Percentiles rank a stretch among this genome's conserved stretches.
Conservation (phyloP, 371 early-diverging fungal species). For the Apophysomyces sp. region DNA sequence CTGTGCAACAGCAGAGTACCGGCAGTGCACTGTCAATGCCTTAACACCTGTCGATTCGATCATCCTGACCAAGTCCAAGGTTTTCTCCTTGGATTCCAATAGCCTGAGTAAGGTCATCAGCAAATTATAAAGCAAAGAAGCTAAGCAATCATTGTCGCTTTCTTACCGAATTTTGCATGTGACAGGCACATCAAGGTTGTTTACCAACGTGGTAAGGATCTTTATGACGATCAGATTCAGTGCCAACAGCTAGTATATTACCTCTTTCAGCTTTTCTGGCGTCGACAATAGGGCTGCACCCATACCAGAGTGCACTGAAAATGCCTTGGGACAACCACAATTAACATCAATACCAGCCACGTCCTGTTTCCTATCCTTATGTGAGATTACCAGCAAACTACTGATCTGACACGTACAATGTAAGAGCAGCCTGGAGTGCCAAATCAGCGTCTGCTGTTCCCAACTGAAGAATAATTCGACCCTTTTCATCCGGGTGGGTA, state of each 20-base stretch:
- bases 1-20: constrained; percentile 44
- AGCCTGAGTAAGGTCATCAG: constrained; percentile 42
- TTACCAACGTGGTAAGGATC: constrained; percentile 79
- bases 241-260: constrained; percentile 3
- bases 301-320: constrained; percentile 93
- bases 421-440: constrained; percentile 85
- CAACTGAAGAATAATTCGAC: constrained; percentile 70
- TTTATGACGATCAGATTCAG: constrained; percentile 1
- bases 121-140: background rate
- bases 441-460: constrained; percentile 85
- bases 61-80: constrained; percentile 75
- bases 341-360: constrained; percentile 91
- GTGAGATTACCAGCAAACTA: background rate
- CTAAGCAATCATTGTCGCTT: background rate
- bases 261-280: constrained; percentile 76
- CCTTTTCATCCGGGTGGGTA: constrained; percentile 67
- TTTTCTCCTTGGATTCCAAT: constrained; percentile 70
- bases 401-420: constrained; percentile 53
- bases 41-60: constrained; percentile 86
- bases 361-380: constrained; percentile 68
- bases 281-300: constrained; percentile 89
- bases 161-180: constrained; percentile 72
- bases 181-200: constrained; percentile 73
- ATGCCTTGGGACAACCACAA: constrained; percentile 97
- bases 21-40: constrained; percentile 91